Conservation (phyloP, 2,329 filamentous ascomycete genomes). For the Aspergillus sp. region DNA sequence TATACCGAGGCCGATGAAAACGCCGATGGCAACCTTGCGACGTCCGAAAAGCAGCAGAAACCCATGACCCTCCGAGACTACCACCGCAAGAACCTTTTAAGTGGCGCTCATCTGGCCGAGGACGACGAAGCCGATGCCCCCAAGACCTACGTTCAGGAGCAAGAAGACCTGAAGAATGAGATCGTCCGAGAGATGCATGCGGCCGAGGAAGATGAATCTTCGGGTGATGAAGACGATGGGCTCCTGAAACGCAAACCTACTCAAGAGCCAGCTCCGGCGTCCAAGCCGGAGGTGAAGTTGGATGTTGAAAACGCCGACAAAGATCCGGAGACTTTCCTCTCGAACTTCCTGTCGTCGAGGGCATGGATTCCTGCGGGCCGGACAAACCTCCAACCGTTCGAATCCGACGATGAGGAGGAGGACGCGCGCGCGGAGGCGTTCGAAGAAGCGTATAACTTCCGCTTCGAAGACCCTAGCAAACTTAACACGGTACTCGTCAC, state of each 20-base stretch:
- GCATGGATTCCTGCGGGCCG: conserved; percentile 77
- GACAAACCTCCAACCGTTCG: conserved; percentile 74
- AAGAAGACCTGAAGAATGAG: conserved; percentile 74
- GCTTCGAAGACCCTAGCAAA: conserved; percentile 88
- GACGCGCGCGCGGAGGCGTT: conserved; percentile 77
- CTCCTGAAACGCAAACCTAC: conserved; percentile 74
- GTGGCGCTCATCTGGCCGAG: conserved; percentile 63
- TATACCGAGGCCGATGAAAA: conserved; percentile 66
- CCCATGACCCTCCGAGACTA: conserved; percentile 86
- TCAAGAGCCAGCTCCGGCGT: conserved; percentile 24
- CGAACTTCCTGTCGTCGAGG: conserved; percentile 88
- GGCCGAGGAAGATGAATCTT: conserved; percentile 47
- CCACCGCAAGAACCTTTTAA: conserved; percentile 84
- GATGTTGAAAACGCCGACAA: conserved; percentile 77
- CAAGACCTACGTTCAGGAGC: conserved; percentile 82
- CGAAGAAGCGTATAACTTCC: conserved; percentile 90
- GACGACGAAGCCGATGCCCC: conserved; percentile 48
- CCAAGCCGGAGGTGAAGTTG: conserved; percentile 54
- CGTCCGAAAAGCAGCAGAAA: conserved; percentile 67
- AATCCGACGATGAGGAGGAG: conserved; percentile 84
- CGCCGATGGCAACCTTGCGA: conserved; percentile 27
- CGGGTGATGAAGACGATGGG: conserved; percentile 55
- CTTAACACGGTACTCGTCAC: conserved; percentile 85
- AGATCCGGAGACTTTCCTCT: conserved; percentile 88
- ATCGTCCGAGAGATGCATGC: conserved; percentile 80